These are phyloP conservation scores for Epichloe baconii DNA, from an alignment of 2,329 filamentous ascomycete species.

Conservation along the genomic window DNA sequence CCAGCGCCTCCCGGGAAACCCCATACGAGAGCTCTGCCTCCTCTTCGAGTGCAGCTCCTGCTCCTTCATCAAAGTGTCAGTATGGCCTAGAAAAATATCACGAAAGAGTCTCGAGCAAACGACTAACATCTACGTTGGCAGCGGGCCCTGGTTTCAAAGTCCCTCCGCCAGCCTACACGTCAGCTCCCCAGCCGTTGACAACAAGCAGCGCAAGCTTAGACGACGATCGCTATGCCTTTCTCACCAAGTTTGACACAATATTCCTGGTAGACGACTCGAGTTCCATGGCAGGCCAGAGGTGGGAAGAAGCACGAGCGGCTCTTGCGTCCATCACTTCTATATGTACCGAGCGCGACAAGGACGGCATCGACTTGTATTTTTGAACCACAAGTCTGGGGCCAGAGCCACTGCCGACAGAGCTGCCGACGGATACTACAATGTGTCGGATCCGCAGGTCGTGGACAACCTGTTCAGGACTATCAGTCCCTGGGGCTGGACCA, in stretches of 20 bases:
- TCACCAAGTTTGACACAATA: constrained; percentile 69
- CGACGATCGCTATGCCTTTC: constrained; percentile 64
- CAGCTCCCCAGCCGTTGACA: not conserved
- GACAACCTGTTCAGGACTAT: constrained; percentile 57
- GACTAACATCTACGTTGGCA: not conserved
- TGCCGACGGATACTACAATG: constrained; percentile 48
- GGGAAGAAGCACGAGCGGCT: constrained; percentile 60
- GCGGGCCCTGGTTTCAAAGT: not conserved
- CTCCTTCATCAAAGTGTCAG: not conserved
- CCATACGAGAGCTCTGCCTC: not conserved
- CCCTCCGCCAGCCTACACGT: not conserved
- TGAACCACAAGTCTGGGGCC: constrained; percentile 50
- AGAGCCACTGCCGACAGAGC: constrained; percentile 25
- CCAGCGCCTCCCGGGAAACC: not conserved
- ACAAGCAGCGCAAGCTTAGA: constrained; percentile 8
- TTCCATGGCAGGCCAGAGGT: constrained; percentile 66
- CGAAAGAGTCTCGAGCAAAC: no score
- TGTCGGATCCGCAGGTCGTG: constrained; percentile 41
- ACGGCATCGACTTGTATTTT: constrained; percentile 83
- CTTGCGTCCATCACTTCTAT: constrained; percentile 67
- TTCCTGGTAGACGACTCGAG: constrained; percentile 89
- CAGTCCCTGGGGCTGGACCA: constrained; percentile 52
- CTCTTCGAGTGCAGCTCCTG: not conserved
- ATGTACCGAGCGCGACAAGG: constrained; percentile 63
- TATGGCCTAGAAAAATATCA: not conserved